phyloP scores from a whole-genome alignment of 257 asterid genomes.

The Gynochthodes officinalis region DNA sequence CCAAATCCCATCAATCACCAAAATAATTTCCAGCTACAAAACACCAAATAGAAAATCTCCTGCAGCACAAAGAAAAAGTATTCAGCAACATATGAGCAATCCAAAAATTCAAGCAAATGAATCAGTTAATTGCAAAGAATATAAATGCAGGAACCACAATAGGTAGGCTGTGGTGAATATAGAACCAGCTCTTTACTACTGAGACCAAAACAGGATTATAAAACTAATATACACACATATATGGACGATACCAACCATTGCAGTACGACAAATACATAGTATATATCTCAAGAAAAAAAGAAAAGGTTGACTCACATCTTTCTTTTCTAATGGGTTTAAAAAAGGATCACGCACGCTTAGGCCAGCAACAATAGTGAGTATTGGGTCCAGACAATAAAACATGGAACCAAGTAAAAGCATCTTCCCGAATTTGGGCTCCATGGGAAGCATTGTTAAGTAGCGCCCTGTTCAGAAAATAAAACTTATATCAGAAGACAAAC shows the following conservation, averaged over 20 bases:
- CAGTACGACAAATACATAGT: neutral
- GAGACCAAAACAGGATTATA: neutral
- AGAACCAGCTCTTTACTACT: neutral
- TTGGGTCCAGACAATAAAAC: constrained; percentile 89
- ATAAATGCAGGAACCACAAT: neutral
- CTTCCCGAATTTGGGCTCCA: constrained; percentile 98
- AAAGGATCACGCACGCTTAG: constrained; percentile 94
- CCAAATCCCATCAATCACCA: neutral
- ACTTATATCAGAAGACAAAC: constrained; percentile 21
- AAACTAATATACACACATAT: neutral
- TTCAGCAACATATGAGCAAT: neutral
- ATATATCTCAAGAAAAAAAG: neutral
- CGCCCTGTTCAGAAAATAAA: constrained; percentile 54
- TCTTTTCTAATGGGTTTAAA: constrained; percentile 82
- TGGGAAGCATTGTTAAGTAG: constrained; percentile 86
- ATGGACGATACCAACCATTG: neutral
- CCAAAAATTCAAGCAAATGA: neutral
- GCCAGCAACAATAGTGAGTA: constrained; percentile 87
- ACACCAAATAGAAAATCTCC: neutral
- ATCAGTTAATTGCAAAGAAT: neutral
- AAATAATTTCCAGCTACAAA: neutral
- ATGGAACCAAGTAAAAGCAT: constrained; percentile 89
- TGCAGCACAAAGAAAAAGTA: neutral
- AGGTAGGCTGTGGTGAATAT: neutral
- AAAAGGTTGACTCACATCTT: constrained; percentile 68